Base-by-base conservation (phyloP, 805 yeast species). In the Candida germanica region DNA sequence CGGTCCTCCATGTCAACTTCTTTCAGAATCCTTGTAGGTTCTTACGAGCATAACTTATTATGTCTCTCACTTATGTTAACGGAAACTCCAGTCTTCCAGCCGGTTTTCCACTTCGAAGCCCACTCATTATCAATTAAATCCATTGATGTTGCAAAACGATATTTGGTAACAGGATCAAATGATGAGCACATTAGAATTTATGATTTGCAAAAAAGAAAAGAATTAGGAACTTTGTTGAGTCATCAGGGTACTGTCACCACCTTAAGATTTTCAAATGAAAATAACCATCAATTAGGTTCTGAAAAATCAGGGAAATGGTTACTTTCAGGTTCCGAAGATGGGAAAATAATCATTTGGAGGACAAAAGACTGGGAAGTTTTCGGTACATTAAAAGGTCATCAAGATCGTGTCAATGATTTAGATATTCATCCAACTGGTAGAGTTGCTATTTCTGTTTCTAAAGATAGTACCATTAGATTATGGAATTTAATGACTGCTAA, bases 401-500 rank as follows among this genome's bases (percentile, higher is more conserved):
- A 73, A 29, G 91, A 79, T n/a, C 71, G 84, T 35, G 75, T 93
- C 28, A 84, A 83, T 47, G 98, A 88, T 58, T 52, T 93, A 28
- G 83, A 88, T 19, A 83, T 93, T 25, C 98, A 93, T 59, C 94
- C 95, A 12, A 71, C 87, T 3, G 96, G 95, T 10, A 75, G 87
- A 61, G 79, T 93, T 39, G 97, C 97, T 5, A 75, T 93, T 18
- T 83, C 94, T 42, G 95, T 88, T 4, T 86, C 94, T 39, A 80
- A 75, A 19, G 98, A 93, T 59, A 76, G 77, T 43, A 83, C 95
- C 5, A 72, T 93, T 24, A 71, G 91, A 53, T 70, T 93, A 40
- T 93, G 98, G 98, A 93, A 93, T 56, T 68, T 93, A 47, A 91
- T 93, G 98, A 91, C 97, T 1, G 93, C 87, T 10, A 85, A 86